Conservation (phyloP, 805 yeast genomes). For the Wickerhamomyces hampshirensis region DNA sequence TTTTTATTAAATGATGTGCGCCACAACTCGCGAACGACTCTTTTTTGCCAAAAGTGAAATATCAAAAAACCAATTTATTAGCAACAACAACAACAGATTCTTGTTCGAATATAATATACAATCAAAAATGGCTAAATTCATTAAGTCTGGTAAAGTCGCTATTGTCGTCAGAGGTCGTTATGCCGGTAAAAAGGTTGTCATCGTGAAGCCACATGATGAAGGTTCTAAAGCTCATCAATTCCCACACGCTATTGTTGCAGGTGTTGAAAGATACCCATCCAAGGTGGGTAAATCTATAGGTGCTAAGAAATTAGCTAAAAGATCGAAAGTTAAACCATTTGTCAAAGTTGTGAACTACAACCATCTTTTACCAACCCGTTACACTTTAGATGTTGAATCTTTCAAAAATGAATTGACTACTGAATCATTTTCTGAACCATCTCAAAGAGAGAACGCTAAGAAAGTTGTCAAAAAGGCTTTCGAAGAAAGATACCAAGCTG, state of each 20-base stretch:
- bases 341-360: slow-evolving; percentile 98
- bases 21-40: slow-evolving; percentile 14
- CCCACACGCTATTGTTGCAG: slow-evolving; percentile 99
- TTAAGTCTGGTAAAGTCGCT: slow-evolving; percentile 97
- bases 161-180: slow-evolving; percentile 71
- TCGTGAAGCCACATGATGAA: slow-evolving; percentile 96
- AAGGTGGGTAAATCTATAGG: slow-evolving; percentile 93
- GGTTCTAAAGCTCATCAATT: slow-evolving; percentile 98
- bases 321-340: slow-evolving; percentile 97
- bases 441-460: slow-evolving; percentile 98
- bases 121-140: slow-evolving; percentile 88
- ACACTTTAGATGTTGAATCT: slow-evolving; percentile 92
- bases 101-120: slow-evolving; percentile 11
- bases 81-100: slow-evolving; percentile 3
- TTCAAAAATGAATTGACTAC: slow-evolving; percentile 87
- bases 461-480: slow-evolving; percentile 97
- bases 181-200: slow-evolving; percentile 99
- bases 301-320: slow-evolving; percentile 93
- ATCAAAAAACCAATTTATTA: slow-evolving; percentile 9
- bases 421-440: slow-evolving; percentile 93
- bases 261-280: slow-evolving; percentile 97
- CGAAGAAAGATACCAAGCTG: slow-evolving; percentile 99
- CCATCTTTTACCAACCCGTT: slow-evolving; percentile 99
- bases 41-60: slow-evolving; percentile 24
- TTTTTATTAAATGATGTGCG: no score